Conservation (phyloP, 192 early-diverging fungal genomes). For the Entomortierella beljakovae region DNA sequence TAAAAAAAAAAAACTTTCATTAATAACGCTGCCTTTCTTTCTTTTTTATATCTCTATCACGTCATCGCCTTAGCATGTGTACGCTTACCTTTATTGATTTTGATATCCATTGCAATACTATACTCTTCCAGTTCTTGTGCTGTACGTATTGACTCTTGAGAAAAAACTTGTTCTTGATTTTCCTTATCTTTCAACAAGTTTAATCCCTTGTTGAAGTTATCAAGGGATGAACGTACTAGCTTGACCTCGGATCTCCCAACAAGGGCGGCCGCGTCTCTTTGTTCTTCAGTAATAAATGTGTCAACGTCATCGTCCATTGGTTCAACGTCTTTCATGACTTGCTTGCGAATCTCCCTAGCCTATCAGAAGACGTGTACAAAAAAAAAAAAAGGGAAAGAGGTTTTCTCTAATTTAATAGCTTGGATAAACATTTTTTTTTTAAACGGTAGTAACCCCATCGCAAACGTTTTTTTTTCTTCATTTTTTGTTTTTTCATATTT, state of each 20-base stretch:
- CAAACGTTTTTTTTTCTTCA: no score
- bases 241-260: conserved; percentile 19
- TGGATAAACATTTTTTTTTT: no score
- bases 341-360: conserved; percentile 20
- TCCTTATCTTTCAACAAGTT: conserved; percentile 5
- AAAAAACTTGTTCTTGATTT: conserved; percentile 14
- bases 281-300: conserved; percentile 21
- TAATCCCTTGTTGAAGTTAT: conserved; percentile 26
- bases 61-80: not conserved
- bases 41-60: not conserved
- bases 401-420: no score
- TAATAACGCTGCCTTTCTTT: no score
- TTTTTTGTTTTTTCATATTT: no score
- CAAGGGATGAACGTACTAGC: conserved; percentile 8
- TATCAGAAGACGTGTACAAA: not conserved
- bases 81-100: conserved; percentile 35
- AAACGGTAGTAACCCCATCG: no score
- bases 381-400: not conserved
- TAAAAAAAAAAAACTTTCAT: not conserved
- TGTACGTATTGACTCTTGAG: conserved; percentile 42
- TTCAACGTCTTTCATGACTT: conserved; percentile 13
- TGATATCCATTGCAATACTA: conserved; percentile 33
- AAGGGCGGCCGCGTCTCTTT: conserved; percentile 26
- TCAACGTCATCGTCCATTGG: conserved; percentile 26
- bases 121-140: conserved; percentile 53